phyloP scores from a whole-genome alignment of 768 basidiomycete genomes.

The Strobilomyces echinocephalus region DNA sequence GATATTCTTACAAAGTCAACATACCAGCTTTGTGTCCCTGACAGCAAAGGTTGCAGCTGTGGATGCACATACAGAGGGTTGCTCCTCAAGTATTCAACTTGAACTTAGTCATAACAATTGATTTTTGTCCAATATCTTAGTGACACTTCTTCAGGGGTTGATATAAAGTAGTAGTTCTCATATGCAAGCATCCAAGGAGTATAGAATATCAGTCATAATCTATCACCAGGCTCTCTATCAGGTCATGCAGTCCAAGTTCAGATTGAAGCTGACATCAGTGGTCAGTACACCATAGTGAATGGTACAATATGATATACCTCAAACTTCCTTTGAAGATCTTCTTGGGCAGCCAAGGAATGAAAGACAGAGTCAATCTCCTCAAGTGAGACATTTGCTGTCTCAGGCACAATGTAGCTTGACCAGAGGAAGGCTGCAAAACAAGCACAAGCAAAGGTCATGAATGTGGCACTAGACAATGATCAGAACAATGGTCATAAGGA shows the following conservation, averaged over 20 bases:
- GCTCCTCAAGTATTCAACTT: background rate
- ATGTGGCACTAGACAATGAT: slow-evolving; percentile 49
- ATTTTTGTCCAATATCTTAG: no score
- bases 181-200: background rate
- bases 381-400: slow-evolving; percentile 71
- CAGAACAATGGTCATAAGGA: background rate
- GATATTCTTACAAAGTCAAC: no score
- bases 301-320: slow-evolving; percentile 38
- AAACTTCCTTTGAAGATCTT: slow-evolving; percentile 46
- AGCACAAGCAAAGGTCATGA: slow-evolving; percentile 58
- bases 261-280: slow-evolving; percentile 46
- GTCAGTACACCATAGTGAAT: background rate
- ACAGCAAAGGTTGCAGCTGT: no score
- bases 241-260: slow-evolving; percentile 46
- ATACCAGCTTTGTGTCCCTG: no score
- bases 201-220: slow-evolving; percentile 7
- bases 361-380: slow-evolving; percentile 76
- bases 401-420: slow-evolving; percentile 65
- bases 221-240: slow-evolving; percentile 38
- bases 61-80: background rate
- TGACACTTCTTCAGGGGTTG: background rate
- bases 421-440: slow-evolving; percentile 68
- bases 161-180: background rate
- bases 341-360: slow-evolving; percentile 49
- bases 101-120: background rate